A percentile compares a stretch with the other conserved stretches of the same genome.
phyloP scores from a whole-genome alignment of 192 early-diverging fungal species.

The Oehlia diaphana region DNA sequence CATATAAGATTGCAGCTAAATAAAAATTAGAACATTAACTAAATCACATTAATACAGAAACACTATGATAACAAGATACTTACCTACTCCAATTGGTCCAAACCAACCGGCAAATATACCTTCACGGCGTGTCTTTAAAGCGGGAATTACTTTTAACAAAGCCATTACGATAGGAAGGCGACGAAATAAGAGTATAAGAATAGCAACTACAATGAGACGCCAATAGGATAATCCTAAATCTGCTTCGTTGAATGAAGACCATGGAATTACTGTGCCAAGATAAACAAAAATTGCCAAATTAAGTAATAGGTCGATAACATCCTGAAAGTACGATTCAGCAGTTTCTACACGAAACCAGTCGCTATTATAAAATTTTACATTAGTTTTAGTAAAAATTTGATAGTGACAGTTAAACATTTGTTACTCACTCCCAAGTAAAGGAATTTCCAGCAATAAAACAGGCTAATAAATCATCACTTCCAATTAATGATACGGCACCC shows the following conservation, averaged over 20 bases:
- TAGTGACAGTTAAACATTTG: neutral
- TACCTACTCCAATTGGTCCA: constrained; percentile 72
- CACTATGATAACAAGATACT: neutral
- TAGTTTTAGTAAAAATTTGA: neutral
- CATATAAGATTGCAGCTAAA: constrained; percentile 55
- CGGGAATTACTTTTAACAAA: constrained; percentile 61
- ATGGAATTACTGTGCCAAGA: constrained; percentile 79
- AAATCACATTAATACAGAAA: neutral
- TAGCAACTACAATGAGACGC: constrained; percentile 58
- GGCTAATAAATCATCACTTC: constrained; percentile 64
- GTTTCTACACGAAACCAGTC: constrained; percentile 86
- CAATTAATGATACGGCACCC: constrained; percentile 62
- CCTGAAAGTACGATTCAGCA: constrained; percentile 74
- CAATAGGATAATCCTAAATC: constrained; percentile 55
- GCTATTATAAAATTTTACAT: constrained; percentile 20
- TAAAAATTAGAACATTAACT: constrained; percentile 1
- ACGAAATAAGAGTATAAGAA: constrained; percentile 65
- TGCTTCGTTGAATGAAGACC: constrained; percentile 58
- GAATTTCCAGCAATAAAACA: constrained; percentile 69
- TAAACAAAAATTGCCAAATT: constrained; percentile 90
- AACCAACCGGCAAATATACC: constrained; percentile 86
- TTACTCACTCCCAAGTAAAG: constrained; percentile 71
- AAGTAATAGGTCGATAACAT: constrained; percentile 80
- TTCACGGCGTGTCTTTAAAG: constrained; percentile 65
- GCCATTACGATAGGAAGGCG: constrained; percentile 68